These are phyloP conservation scores for Chlorella sorokiniana DNA, from an alignment of 139 green algal species.

Conservation along the genomic window DNA sequence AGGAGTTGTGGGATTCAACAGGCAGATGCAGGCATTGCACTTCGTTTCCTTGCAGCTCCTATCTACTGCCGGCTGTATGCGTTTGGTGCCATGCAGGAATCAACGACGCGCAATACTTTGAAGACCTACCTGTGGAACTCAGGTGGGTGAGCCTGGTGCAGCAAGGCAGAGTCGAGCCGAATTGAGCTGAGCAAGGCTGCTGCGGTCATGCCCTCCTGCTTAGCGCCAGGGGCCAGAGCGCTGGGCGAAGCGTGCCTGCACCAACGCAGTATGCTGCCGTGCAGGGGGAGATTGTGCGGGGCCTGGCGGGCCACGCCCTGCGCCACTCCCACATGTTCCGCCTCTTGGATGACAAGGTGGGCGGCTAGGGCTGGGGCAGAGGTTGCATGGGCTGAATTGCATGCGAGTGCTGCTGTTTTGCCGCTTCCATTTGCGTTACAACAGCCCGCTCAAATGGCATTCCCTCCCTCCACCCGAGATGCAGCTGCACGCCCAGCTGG, in stretches of 20 bases:
- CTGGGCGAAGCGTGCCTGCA: neutral
- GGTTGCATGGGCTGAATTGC: too few species aligned
- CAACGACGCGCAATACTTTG: slow-evolving; percentile 22
- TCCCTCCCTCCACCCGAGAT: neutral
- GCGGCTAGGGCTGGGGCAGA: neutral
- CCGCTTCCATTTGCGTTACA: too few species aligned
- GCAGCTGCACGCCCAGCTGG: slow-evolving; percentile 29
- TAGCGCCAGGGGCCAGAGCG: neutral
- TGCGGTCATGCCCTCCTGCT: neutral
- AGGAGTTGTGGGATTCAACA: too few species aligned
- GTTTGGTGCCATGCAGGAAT: slow-evolving; percentile 25
- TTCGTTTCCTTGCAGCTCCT: neutral
- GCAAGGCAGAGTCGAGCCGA: neutral
- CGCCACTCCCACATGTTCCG: slow-evolving; percentile 21
- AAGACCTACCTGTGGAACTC: slow-evolving; percentile 18
- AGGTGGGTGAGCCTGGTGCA: too few species aligned
- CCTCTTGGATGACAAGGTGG: slow-evolving; percentile 7
- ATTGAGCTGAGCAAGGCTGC: neutral
- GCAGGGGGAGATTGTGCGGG: slow-evolving; percentile 29
- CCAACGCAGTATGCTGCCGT: neutral
- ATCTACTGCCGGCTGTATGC: neutral
- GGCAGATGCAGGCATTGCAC: too few species aligned
- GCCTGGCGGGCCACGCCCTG: slow-evolving; percentile 23
- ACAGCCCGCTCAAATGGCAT: neutral
- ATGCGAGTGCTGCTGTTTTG: too few species aligned